Percentiles rank a stretch among this genome's conserved stretches.
phyloP scores from a whole-genome alignment of 163 green algal genomes.

The Chloromonas sp. region DNA sequence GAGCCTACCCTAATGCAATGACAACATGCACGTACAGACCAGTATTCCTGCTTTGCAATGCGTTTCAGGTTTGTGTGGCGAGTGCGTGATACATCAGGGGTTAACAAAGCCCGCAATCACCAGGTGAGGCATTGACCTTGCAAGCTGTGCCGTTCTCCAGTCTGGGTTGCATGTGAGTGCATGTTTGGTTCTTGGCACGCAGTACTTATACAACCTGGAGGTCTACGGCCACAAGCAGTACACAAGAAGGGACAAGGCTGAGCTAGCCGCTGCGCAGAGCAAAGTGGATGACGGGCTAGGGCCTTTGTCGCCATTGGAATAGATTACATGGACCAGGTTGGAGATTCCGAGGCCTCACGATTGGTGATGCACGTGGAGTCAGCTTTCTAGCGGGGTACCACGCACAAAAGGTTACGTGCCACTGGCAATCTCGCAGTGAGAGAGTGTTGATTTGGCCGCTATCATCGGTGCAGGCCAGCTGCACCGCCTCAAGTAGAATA shows the following conservation, averaged over 20 bases:
- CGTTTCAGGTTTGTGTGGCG: slow-evolving; percentile 21
- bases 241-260: slow-evolving; percentile 18
- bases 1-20: neutral
- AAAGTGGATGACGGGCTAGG: slow-evolving; percentile 23
- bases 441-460: too few species aligned
- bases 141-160: too few species aligned
- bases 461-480: too few species aligned
- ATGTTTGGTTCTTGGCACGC: neutral
- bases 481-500: too few species aligned
- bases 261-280: slow-evolving; percentile 17
- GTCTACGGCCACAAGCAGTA: slow-evolving; percentile 32
- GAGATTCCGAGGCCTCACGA: too few species aligned
- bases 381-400: too few species aligned
- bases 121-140: slow-evolving; percentile 8
- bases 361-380: too few species aligned
- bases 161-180: too few species aligned
- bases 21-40: neutral
- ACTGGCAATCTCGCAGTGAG: neutral
- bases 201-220: slow-evolving; percentile 47
- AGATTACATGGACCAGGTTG: too few species aligned
- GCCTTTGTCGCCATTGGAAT: slow-evolving; percentile 30
- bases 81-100: slow-evolving; percentile 3
- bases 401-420: too few species aligned
- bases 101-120: slow-evolving; percentile 24
- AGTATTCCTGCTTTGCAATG: neutral